Evolutionary conservation across 1,284 basidiomycete species (phyloP), one percentile per base, ranked within the genome.

Genomic region (Trichosporon coremiiforme): DNA sequence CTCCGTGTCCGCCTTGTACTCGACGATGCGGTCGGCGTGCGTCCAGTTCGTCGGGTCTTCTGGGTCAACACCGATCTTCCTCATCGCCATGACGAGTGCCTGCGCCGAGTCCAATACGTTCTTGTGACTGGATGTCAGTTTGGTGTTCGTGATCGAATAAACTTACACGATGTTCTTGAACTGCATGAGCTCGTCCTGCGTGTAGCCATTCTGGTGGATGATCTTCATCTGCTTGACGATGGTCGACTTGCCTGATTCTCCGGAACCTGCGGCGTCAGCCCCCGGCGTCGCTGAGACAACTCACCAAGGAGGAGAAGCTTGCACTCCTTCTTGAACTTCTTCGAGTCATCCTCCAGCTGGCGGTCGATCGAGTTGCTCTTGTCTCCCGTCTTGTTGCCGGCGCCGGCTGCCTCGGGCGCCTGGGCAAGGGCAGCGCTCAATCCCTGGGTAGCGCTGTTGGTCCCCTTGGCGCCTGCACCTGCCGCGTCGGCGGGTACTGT

Each of bases 181-280:
- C 2, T 89, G 86, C 71, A 91, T 85, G 50, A 95, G 88, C 83
- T 98, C 95, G 1, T 93, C 88, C 25, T 84, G 83, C 0, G 89
- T 89, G 85, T 95, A 98, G 8, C 96, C 96, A 76, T 92, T 91
- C 83, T 98, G 94, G 83, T 98, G 94, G 71, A 98, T 96, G 74
- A 98, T 98, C 87, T 97, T 98, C 95, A 98, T 98, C 85, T 98
- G 96, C 84, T 98, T 98, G 64, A 98, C 94, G 75, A 98, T 94
- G 0, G 95, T 98, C 5, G 90, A 92, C 85, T 98, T 98, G 38
- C 95, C 96, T 0, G 93, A 95, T 86, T 91, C 90, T 77, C 90
- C 90, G n/a, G 90, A 90, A 70, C 89, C 89, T 89, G 76, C 47
- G 29, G 33, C 17, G 62, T 75, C 70, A 74, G 67, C 36, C 4